Conservation (phyloP, 305 asterid species). For the Nicotiana rustica region DNA sequence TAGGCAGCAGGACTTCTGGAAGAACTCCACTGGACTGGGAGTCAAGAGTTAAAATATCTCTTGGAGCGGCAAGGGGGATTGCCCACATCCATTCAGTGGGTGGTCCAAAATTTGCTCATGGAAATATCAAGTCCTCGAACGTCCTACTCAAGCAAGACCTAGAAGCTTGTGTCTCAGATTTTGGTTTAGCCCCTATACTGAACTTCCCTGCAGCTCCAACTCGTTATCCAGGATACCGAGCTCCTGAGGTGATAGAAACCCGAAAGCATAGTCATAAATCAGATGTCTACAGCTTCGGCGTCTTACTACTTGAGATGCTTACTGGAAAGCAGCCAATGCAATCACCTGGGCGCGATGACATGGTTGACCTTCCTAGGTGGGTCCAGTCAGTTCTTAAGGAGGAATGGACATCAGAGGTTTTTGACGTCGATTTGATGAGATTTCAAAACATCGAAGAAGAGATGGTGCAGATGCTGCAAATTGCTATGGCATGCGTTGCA, state of each 20-base stretch:
- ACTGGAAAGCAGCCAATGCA: conserved; percentile 88
- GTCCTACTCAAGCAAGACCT: conserved; percentile 83
- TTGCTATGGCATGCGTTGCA: conserved; percentile 91
- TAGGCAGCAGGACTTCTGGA: conserved; percentile 72
- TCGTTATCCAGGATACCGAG: conserved; percentile 74
- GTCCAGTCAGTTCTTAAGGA: conserved; percentile 95
- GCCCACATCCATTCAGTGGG: conserved; percentile 78
- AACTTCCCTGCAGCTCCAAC: conserved; percentile 69
- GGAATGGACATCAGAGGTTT: conserved; percentile 98
- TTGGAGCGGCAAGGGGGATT: conserved; percentile 82
- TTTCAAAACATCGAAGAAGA: conserved; percentile 84
- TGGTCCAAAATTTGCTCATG: conserved; percentile 82
- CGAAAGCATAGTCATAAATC: conserved; percentile 82
- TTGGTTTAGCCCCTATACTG: conserved; percentile 84
- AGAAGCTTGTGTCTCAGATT: conserved; percentile 78
- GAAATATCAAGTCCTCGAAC: conserved; percentile 90
- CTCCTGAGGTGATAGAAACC: conserved; percentile 83
- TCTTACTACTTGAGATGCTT: conserved; percentile 87
- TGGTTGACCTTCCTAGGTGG: conserved; percentile 91
- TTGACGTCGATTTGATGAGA: conserved; percentile 84
- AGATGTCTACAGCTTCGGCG: conserved; percentile 96
- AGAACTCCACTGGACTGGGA: conserved; percentile 86
- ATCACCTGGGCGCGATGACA: conserved; percentile 77
- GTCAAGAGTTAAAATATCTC: conserved; percentile 76
- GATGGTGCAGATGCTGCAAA: conserved; percentile 96